Conservation (phyloP, 305 asterid genomes). For the Euphrasia arctica region DNA sequence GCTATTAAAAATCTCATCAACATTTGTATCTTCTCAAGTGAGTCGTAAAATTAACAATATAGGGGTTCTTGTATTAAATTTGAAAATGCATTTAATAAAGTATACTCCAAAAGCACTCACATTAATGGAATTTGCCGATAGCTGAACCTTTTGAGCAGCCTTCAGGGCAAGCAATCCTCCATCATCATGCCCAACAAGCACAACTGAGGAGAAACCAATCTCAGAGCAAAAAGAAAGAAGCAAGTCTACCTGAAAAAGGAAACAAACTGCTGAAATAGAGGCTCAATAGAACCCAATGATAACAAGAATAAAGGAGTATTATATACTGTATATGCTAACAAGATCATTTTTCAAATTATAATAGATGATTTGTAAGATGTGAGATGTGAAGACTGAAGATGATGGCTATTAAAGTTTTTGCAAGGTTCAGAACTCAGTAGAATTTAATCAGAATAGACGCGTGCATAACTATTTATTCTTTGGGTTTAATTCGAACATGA, state of each 20-base stretch:
- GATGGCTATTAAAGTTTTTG: not conserved
- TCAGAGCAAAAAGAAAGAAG: conserved; percentile 83
- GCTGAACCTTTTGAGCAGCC: conserved; percentile 78
- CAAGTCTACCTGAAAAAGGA: conserved; percentile 75
- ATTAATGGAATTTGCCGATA: conserved; percentile 47
- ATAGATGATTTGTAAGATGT: not conserved
- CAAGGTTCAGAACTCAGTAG: not conserved
- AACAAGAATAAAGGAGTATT: conserved; percentile 1
- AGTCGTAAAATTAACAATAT: conserved; percentile 9
- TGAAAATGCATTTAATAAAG: conserved; percentile 8
- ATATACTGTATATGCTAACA: not conserved
- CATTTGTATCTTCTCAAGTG: not conserved
- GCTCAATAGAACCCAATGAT: conserved; percentile 12
- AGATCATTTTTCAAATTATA: not conserved
- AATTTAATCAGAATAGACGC: not conserved
- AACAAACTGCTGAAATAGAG: conserved; percentile 15
- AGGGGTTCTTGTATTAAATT: conserved; percentile 10
- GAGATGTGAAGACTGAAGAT: not conserved
- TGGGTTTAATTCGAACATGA: not conserved
- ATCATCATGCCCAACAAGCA: conserved; percentile 92
- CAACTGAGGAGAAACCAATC: conserved; percentile 83
- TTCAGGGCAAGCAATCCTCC: conserved; percentile 95
- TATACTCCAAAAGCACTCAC: conserved; percentile 47
- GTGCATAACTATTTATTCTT: not conserved
- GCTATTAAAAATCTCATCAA: not conserved